Conservation (phyloP, 2,329 filamentous ascomycete genomes). For the Fusarium armeniacum region DNA sequence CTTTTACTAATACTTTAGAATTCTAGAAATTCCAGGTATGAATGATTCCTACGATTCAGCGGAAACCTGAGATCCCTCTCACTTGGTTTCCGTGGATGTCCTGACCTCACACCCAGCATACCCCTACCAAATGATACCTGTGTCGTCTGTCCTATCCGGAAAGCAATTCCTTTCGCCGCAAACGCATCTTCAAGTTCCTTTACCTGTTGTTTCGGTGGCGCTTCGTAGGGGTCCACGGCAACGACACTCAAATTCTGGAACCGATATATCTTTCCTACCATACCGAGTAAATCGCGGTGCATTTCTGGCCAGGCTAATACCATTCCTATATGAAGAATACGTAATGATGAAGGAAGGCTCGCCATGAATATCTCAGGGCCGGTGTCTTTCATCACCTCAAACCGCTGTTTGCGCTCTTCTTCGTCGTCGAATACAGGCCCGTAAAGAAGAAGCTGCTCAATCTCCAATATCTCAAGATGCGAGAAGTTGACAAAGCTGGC, state of each 20-base stretch:
- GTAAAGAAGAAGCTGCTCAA: slow-evolving; percentile 49
- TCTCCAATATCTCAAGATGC: slow-evolving; percentile 46
- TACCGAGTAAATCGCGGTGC: slow-evolving; percentile 45
- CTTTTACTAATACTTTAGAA: slow-evolving; percentile 8
- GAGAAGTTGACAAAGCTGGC: slow-evolving; percentile 48
- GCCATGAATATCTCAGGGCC: slow-evolving; percentile 49
- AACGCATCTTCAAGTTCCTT: slow-evolving; percentile 42
- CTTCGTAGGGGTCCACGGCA: slow-evolving; percentile 48
- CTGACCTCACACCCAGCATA: slow-evolving; percentile 48
- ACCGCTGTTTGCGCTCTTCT: slow-evolving; percentile 37
- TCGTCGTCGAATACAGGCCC: slow-evolving; percentile 48
- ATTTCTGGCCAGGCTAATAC: slow-evolving; percentile 49
- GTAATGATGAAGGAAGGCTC: slow-evolving; percentile 44
- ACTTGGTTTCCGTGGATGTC: slow-evolving; percentile 36
- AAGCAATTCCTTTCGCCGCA: slow-evolving; percentile 35
- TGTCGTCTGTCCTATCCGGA: slow-evolving; percentile 45
- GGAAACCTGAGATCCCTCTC: slow-evolving; percentile 42
- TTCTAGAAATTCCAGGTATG: slow-evolving; percentile 32
- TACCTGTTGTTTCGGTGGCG: slow-evolving; percentile 35
- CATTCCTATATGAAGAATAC: slow-evolving; percentile 48
- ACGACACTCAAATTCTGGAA: slow-evolving; percentile 45
- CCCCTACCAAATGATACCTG: slow-evolving; percentile 48
- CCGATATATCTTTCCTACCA: slow-evolving; percentile 42
- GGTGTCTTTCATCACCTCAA: slow-evolving; percentile 36
- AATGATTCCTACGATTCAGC: slow-evolving; percentile 32